Evolutionary conservation across 805 yeast genomes (phyloP), one percentile per base, ranked within the genome.

Genomic region (Candida ficus): DNA sequence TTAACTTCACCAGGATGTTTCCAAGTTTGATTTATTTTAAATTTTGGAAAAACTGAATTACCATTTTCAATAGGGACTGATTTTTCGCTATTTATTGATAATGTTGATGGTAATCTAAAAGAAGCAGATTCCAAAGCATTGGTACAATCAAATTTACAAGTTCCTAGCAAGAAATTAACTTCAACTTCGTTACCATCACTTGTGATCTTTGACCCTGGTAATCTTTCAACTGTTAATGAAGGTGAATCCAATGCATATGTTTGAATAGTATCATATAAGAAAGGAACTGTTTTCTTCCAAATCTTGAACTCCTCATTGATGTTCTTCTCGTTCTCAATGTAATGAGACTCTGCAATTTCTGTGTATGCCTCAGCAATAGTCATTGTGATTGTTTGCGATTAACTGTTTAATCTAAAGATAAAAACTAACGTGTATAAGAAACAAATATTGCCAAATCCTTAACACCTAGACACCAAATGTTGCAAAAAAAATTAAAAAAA

Each of bases 281-380:
- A 67, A 4, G 95, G 95, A 12, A 84, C 81, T 2, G 91, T 75
- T 54, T 86, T 85, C 58, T 86, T 87, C 96, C 96, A 87, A 16
- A 70, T 75, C 51, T 77, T 77, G 67, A 73, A 83, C 62, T 84
- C 93, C 60, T 84, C 95, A 52, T 84, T 84, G 45, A 72, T 68
- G 9, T 81, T 61, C 54, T 83, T 83, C 52, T 80, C 85, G 36
- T 69, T 67, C 37, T 69, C 64, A 50, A 76, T 80, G 52, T 75
- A 76, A 44, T 70, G 76, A 17, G 48, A 43, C 23, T 37, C 44
- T 8, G 44, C 25, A 8, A 41, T 21, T 23, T 41, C 43, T 11
- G 35, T 20, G 19, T 39, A 3, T 16, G 31, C n/a, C 5, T 31
- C 39, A 4, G 27, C 20, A 10, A 35, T 35, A 4, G 43, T 27